Percentiles rank a stretch among this genome's conserved stretches.
Conservation (phyloP, 1,284 basidiomycete species). For the Leccinum griseonigrum region DNA sequence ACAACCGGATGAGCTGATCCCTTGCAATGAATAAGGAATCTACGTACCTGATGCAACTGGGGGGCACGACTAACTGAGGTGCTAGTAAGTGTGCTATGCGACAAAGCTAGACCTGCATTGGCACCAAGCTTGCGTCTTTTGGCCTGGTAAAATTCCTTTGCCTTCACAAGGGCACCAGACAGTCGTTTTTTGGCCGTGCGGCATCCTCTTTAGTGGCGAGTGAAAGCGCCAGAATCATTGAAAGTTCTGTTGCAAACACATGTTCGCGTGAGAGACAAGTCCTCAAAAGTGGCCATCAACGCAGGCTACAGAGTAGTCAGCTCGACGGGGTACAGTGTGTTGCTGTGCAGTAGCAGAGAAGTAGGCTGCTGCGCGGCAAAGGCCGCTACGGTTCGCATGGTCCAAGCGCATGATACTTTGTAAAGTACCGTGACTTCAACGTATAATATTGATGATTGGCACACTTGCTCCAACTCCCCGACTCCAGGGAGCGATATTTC, state of each 20-base stretch:
- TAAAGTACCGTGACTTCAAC: too few species aligned
- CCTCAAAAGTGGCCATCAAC: too few species aligned
- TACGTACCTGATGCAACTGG: slow-evolving; percentile 13
- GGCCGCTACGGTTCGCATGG: slow-evolving; percentile 28
- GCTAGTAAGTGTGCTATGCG: not conserved
- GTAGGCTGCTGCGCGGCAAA: slow-evolving; percentile 44
- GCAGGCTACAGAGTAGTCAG: slow-evolving; percentile 29
- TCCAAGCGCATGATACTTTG: too few species aligned
- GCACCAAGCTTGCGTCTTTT: not conserved
- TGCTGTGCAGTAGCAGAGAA: too few species aligned
- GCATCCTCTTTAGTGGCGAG: not conserved
- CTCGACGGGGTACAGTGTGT: too few species aligned
- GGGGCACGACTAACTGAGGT: not conserved
- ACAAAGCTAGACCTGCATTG: not conserved
- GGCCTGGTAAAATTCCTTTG: not conserved
- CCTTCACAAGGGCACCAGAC: not conserved
- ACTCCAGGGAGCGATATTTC: too few species aligned
- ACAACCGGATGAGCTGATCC: too few species aligned
- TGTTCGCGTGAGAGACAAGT: not conserved
- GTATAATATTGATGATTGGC: too few species aligned
- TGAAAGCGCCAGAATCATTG: not conserved
- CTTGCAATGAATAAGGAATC: too few species aligned
- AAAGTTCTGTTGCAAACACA: not conserved
- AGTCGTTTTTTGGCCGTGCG: not conserved
- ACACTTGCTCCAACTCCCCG: too few species aligned